Base-by-base conservation (phyloP, 371 early-diverging fungal genomes). In the Mucor ambiguus region DNA sequence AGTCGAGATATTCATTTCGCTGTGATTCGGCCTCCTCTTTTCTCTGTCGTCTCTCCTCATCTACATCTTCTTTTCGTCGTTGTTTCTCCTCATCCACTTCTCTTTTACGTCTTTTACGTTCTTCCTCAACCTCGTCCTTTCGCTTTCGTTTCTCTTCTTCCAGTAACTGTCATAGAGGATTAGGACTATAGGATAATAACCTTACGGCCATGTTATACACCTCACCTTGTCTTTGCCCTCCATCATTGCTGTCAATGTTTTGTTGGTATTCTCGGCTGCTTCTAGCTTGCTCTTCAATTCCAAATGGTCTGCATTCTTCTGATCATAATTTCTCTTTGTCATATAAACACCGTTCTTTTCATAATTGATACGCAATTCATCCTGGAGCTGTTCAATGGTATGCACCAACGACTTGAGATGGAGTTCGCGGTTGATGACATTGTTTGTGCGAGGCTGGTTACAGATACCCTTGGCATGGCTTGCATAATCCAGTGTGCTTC, bases 401-500 rank as follows among this genome's bases (percentile, higher is more conserved):
- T 92, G 85, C 62, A 84, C 85, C 67, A 93, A 88, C 63, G 95
- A 95, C 62, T 91, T 86, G 67, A 92, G 89, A 10, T 96, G 96
- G 58, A 89, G 90, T 72, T 96, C 95, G 64, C 88, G 88, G 74
- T 95, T 93, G 61, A 89, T 90, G 4, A 63, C 63, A 69, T 90
- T 89, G 70, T 97, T 97, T 63, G 92, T 87, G 74, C 92, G 92
- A 0, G 98, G 97, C 63, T 91, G 90, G 70, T 98, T 98, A 63
- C 90, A 89, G 73, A 98, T 96, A 54, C 90, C 92, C 85, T 95
- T 98, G 24, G 99, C 97, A 28, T 95, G 86, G 70, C 88, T 91
- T 1, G 98, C 99, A 74, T 99, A 99, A 48, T 96, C 90, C 33
- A 99, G 84, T 0, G 99, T 99, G 60, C 91, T 93, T 38, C 94